Evolutionary conservation across 495 filamentous ascomycete species (phyloP).

Genomic region (Penicillium samsonianum): DNA sequence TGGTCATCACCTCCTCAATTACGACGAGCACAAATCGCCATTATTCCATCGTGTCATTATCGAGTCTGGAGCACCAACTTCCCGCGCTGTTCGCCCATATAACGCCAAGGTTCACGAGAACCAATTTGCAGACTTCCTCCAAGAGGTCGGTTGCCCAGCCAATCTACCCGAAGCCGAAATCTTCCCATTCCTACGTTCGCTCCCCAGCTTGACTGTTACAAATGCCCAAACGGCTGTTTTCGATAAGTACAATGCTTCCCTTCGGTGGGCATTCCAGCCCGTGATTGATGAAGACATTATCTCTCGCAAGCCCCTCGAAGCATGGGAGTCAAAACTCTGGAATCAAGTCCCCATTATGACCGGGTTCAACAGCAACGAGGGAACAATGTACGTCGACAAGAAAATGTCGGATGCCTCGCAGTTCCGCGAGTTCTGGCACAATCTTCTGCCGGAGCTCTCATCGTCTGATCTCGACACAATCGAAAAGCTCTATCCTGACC

Average conservation of each 20-base stretch:
- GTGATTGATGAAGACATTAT: constrained; percentile 63
- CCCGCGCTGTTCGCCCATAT: constrained; percentile 59
- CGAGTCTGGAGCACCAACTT: constrained; percentile 63
- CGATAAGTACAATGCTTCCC: constrained; percentile 51
- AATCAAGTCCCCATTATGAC: constrained; percentile 63
- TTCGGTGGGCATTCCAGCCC: constrained; percentile 70
- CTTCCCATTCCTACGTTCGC: constrained; percentile 51
- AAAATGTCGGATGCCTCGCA: constrained; percentile 43
- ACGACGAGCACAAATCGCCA: constrained; percentile 29
- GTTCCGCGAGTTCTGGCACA: constrained; percentile 57
- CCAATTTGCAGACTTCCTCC: constrained; percentile 61
- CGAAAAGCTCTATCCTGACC: constrained; percentile 59
- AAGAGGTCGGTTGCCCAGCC: constrained; percentile 38
- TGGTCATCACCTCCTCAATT: constrained; percentile 64
- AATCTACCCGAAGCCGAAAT: constrained; percentile 45
- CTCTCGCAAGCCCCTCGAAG: constrained; percentile 54
- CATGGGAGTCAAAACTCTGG: constrained; percentile 53
- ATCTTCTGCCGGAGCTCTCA: constrained; percentile 54
- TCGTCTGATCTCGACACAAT: constrained; percentile 50
- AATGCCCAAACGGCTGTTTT: constrained; percentile 54
- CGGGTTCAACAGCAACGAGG: constrained; percentile 67
- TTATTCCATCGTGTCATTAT: constrained; percentile 65
- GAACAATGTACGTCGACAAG: constrained; percentile 58
- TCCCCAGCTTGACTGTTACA: constrained; percentile 48
- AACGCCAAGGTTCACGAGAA: constrained; percentile 57